Evolutionary conservation across 2,329 filamentous ascomycete species (phyloP), one percentile per base, ranked within the genome.

Genomic region (Dactylonectria macrodidyma): DNA sequence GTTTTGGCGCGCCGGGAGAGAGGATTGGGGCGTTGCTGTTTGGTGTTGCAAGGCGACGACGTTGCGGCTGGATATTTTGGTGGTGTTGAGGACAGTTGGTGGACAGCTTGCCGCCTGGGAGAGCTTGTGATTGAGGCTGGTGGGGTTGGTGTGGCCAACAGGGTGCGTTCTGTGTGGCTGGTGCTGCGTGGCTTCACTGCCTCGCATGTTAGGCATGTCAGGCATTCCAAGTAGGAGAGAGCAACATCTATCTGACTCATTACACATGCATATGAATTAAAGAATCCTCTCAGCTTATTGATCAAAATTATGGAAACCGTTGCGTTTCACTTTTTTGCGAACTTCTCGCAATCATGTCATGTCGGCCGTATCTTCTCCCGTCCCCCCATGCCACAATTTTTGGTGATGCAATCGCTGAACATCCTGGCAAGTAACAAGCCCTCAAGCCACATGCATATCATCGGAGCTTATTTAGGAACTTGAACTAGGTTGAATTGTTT

Each of bases 71-170:
- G 44, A 24, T 30, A 44, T 50, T 54, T 54, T 26, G 50, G 50
- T 38, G 60, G 41, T 59, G 60, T 59, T 67, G 65, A 67, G 65
- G 65, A 67, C 65, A 67, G 65, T 64, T 67, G 59, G 65, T 62
- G 46, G 54, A 14, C 52, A 61, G 62, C 47, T 54, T 48, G 58
- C 34, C 47, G 44, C 50, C 41, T 55, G 56, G 26, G 26, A 7
- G 26, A 30, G 57, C 54, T 66, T 48, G 57, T 52, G 51, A 52
- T 68, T 68, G 62, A 44, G 62, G 66, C 65, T 65, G 50, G 65
- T 68, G 65, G 51, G 34, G 16, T 52, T 36, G 41, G 38, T 33
- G 48, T 54, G 22, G 48, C 30, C 16, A 12, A 30, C n/a, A 30
- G 26, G 26, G 26, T 30, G 26, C 26, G 26, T 30, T 30, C 19